Evolutionary conservation across 2,329 filamentous ascomycete species (phyloP).

Genomic region (Elsinoe batatas): DNA sequence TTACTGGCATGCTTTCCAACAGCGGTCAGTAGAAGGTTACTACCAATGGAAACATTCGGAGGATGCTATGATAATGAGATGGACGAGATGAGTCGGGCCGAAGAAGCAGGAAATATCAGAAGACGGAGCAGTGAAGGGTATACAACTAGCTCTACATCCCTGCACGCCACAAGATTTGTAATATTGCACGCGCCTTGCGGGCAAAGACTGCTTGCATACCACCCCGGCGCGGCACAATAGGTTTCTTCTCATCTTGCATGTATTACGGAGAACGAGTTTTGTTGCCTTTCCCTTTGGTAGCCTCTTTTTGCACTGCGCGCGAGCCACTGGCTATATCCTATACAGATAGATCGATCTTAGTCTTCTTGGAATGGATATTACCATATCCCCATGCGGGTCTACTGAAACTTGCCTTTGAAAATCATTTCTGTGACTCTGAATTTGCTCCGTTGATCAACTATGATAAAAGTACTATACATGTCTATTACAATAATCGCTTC

Average conservation of each 20-base stretch:
- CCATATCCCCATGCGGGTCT: no score
- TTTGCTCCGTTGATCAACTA: no score
- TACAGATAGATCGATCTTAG: not conserved
- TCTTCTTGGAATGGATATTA: no score
- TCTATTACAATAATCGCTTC: no score
- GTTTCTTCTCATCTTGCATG: not conserved
- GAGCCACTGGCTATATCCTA: not conserved
- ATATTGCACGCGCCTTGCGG: not conserved
- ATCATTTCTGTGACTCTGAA: no score
- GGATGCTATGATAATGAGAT: not conserved
- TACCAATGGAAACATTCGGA: not conserved
- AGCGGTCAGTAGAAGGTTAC: not conserved
- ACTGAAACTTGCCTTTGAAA: no score
- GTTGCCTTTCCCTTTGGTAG: not conserved
- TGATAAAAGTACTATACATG: no score
- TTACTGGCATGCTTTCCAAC: slow-evolving; percentile 9
- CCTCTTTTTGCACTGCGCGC: not conserved
- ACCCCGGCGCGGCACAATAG: not conserved
- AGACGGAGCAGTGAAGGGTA: not conserved
- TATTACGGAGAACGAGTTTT: slow-evolving; percentile 3
- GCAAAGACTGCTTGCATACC: not conserved
- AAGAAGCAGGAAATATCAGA: not conserved
- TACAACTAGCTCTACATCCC: not conserved
- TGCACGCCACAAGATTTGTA: not conserved
- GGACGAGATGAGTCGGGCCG: not conserved